phyloP scores from a whole-genome alignment of 2,329 filamentous ascomycete species.

The Plectosphaerella cucumerina region DNA sequence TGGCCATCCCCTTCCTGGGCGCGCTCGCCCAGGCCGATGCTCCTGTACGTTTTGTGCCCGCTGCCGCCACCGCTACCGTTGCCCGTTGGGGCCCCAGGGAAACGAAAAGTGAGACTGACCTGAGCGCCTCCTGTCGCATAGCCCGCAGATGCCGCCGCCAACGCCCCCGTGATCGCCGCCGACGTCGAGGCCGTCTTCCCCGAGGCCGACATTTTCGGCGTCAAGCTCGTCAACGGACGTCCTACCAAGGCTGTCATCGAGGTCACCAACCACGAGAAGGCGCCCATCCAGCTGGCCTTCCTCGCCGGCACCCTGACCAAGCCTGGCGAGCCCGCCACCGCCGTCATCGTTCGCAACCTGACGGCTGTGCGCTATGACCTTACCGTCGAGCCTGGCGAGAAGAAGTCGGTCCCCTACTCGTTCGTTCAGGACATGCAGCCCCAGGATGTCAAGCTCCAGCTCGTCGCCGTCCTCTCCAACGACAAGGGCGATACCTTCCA shows the following conservation, averaged over 20 bases:
- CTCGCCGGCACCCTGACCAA: slow-evolving; percentile 69
- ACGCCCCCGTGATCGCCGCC: slow-evolving; percentile 46
- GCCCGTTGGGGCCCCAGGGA: neutral
- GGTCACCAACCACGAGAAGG: slow-evolving; percentile 78
- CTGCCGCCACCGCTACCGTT: neutral
- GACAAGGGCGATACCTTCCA: slow-evolving; percentile 67
- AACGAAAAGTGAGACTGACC: neutral
- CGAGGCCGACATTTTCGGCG: slow-evolving; percentile 80
- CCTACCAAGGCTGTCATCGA: slow-evolving; percentile 79
- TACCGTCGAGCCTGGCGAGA: slow-evolving; percentile 70
- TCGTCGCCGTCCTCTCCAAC: slow-evolving; percentile 71
- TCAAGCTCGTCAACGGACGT: slow-evolving; percentile 92
- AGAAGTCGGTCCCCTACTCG: slow-evolving; percentile 72
- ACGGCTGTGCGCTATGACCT: slow-evolving; percentile 71
- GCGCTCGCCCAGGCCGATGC: slow-evolving; percentile 54
- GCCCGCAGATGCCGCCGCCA: slow-evolving; percentile 15
- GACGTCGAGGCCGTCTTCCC: slow-evolving; percentile 60
- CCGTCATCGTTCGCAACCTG: slow-evolving; percentile 75
- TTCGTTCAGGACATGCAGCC: slow-evolving; percentile 92
- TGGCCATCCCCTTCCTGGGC: slow-evolving; percentile 65
- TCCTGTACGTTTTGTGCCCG: slow-evolving; percentile 39
- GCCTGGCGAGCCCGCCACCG: slow-evolving; percentile 45
- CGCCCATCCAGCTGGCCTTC: slow-evolving; percentile 69
- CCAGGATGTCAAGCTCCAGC: slow-evolving; percentile 76
- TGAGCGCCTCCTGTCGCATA: slow-evolving; percentile 5